Base-by-base conservation (phyloP, 75 land plant genomes). In the Gnetum montanum region DNA sequence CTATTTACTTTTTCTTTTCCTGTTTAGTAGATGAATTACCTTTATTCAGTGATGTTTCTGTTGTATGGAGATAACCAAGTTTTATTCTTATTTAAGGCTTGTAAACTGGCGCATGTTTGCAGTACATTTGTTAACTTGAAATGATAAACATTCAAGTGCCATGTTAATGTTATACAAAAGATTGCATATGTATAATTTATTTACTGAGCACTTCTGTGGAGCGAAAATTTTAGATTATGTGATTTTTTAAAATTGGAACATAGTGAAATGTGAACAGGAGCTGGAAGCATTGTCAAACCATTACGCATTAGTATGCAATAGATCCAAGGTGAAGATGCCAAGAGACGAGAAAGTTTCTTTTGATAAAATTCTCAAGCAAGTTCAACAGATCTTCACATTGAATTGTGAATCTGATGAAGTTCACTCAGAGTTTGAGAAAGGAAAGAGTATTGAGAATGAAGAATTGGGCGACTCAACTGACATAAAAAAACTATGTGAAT, bases 251-350 rank as follows among this genome's bases (percentile, higher is more conserved):
- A n/a, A n/a, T n/a, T 52, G n/a, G n/a, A n/a, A n/a, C n/a, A n/a
- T n/a, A n/a, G n/a, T n/a, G n/a, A n/a, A n/a, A 13, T 57, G 16
- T 24, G 22, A 11, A 16, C 80, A 88, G 98, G 99, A 95, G 59
- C 64, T 95, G 59, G 99, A 95, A 63, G 85, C 92, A 15, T 62
- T 95, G 33, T 86, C 99, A 43, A 90, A 65, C 62, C 99, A 95
- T 51, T 64, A 90, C 70, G 69, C 81, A 7, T 44, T 95, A 4
- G 48, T 95, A 57, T 95, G 75, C 54, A 90, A 90, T 58, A 66
- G 99, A 59, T 80, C 83, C 47, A 86, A 83, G 61, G 70, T 75
- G 29, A 95, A 95, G 68, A 34, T 95, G 31, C 58, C 79, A 45
- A 61, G 81, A 20, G 97, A 90, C 20, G 69, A 86, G 63, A 90